Base-by-base conservation (phyloP, 208 protist species). In the Angomonas desouzai region DNA sequence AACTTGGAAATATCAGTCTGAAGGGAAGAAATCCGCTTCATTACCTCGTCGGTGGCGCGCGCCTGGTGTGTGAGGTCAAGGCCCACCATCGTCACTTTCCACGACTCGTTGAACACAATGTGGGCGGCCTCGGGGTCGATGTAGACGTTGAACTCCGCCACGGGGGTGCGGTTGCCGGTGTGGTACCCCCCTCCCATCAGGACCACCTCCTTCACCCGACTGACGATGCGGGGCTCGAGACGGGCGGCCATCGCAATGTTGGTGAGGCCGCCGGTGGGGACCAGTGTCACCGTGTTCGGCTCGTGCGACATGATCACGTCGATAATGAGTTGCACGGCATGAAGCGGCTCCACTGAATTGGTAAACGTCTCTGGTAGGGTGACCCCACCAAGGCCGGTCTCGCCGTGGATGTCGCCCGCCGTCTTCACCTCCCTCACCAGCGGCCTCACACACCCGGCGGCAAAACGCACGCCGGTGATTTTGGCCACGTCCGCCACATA, bases 31-130 rank as follows among this genome's bases (percentile, higher is more conserved):
- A 92, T 76, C 7, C 62, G 30, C 47, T 81, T 33, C 53, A 83
- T 32, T 22, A 94, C 74, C 10, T 32, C 56, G 16, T 67, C 61
- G 13, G 81, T 90, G 16, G 72, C 76, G 6, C 85, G 56, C 7
- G 81, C 86, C 48, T 89, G 90, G 34, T 87, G 70, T n/a, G 89
- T 93, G 7, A 93, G 82, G 68, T 94, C 82, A 1, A 94, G 59
- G 1, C 87, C 87, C 40, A 92, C 81, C 85, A 94, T 92, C 33
- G 85, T 87, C 56, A 94, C 45, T 28, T 45, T 38, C 76, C 77
- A 81, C 55, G 33, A 53, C 55, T 80, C 75, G 64, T 83, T 81
- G 45, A 91, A 92, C 1, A 94, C 81, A 40, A 93, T 88, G 61
- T 79, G 74, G 28, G 86, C 83, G 1, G 89, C 82, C 62, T 93